Evolutionary conservation across 768 basidiomycete genomes (phyloP).

Genomic region (Pleurotus salmoneostramineus): DNA sequence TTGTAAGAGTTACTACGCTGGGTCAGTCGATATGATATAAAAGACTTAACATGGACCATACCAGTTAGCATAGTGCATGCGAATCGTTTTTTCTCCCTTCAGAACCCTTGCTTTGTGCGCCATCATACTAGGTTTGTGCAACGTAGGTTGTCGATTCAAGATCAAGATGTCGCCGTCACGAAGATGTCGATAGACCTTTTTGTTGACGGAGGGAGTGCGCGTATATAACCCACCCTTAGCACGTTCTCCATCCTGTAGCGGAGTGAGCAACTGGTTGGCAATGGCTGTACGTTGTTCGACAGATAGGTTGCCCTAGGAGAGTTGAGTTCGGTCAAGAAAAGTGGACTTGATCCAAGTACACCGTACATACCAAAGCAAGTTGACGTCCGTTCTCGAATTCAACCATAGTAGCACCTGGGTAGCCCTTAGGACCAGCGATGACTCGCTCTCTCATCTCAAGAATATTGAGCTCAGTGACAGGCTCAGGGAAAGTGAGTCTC

Average conservation of each 20-base stretch:
- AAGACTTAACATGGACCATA: conserved; percentile 29
- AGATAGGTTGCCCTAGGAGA: conserved; percentile 71
- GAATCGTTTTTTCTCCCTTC: conserved; percentile 95
- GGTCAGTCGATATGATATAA: neutral
- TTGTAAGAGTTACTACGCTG: conserved; percentile 91
- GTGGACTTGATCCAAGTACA: neutral
- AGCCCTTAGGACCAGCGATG: conserved; percentile 81
- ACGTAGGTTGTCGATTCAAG: conserved; percentile 94
- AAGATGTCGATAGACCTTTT: conserved; percentile 96
- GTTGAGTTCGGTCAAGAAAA: conserved; percentile 2
- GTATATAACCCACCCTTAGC: conserved; percentile 62
- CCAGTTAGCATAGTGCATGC: conserved; percentile 99
- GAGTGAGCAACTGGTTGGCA: conserved; percentile 92
- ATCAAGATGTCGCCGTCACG: conserved; percentile 94
- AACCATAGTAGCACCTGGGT: conserved; percentile 93
- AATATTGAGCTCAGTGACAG: conserved; percentile 90
- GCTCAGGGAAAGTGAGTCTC: conserved; percentile 96
- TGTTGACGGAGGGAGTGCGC: conserved; percentile 78
- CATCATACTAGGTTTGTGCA: conserved; percentile 99
- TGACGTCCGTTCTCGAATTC: conserved; percentile 93
- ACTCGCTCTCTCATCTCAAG: conserved; percentile 85
- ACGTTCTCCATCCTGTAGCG: conserved; percentile 66
- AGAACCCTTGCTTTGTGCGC: conserved; percentile 89
- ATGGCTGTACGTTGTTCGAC: conserved; percentile 91
- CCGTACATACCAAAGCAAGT: conserved; percentile 64